A percentile compares a stretch with the other conserved stretches of the same genome.
Evolutionary conservation across 1,284 basidiomycete genomes (phyloP).

Genomic region (Sanguinoderma infundibulare): DNA sequence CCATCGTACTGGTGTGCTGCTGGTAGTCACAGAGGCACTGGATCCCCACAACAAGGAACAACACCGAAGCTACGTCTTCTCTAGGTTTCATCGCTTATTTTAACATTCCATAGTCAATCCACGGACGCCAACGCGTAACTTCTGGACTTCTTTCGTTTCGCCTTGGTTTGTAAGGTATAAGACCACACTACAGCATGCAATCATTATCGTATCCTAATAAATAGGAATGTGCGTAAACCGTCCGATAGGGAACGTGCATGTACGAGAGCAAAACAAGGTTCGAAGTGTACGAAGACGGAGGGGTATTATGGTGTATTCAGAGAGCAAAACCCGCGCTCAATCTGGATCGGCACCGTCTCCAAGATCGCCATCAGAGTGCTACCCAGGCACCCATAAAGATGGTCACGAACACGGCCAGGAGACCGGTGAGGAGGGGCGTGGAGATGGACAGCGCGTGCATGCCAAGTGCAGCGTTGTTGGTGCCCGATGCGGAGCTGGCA

Average conservation of each 20-base stretch:
- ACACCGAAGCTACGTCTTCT: not conserved
- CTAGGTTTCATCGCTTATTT: not conserved
- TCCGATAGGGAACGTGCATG: not conserved
- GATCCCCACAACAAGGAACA: too few species aligned
- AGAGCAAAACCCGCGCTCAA: not conserved
- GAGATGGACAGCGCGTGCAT: slow-evolving; percentile 36
- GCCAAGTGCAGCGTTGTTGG: slow-evolving; percentile 29
- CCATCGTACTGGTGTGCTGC: not conserved
- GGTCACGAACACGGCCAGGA: slow-evolving; percentile 49
- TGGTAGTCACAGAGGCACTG: too few species aligned
- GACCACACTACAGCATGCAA: not conserved
- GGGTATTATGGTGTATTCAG: not conserved
- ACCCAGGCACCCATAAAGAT: slow-evolving; percentile 44
- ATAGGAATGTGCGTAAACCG: not conserved
- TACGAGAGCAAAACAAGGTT: not conserved
- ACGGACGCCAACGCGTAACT: not conserved
- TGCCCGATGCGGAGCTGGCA: slow-evolving; percentile 4
- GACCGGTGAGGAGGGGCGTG: slow-evolving; percentile 42
- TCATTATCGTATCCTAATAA: not conserved
- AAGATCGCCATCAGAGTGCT: slow-evolving; percentile 37
- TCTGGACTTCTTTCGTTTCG: not conserved
- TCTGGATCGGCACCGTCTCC: not conserved
- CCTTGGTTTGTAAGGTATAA: not conserved
- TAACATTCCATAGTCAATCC: not conserved
- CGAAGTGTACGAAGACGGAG: not conserved